These are phyloP conservation scores for Phoma sp. DNA, from an alignment of 2,329 filamentous ascomycete genomes.

Conservation along the genomic window DNA sequence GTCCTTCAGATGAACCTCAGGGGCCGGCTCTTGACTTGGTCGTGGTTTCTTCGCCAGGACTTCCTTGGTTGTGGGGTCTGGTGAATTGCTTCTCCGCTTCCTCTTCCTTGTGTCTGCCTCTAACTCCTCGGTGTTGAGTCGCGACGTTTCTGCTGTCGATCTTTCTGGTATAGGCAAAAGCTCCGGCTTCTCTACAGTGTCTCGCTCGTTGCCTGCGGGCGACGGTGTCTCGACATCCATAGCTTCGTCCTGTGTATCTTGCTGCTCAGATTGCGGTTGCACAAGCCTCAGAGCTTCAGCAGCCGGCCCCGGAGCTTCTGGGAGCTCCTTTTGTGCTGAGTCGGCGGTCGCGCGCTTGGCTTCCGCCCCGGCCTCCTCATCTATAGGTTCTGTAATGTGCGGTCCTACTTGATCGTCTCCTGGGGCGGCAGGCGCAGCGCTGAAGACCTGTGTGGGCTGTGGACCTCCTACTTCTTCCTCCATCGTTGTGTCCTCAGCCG, in stretches of 20 bases:
- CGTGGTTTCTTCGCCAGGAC: conserved; percentile 55
- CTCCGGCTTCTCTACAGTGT: conserved; percentile 43
- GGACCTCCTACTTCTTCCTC: conserved; percentile 27
- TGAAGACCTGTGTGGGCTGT: conserved; percentile 23
- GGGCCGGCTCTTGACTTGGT: conserved; percentile 44
- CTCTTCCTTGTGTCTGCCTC: conserved; percentile 51
- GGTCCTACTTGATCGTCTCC: conserved; percentile 29
- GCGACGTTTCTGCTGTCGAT: conserved; percentile 42
- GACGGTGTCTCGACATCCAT: conserved; percentile 27
- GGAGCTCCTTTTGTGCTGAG: conserved; percentile 18
- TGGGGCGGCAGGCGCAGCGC: conserved; percentile 24
- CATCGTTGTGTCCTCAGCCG: conserved; percentile 26
- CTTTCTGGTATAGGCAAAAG: conserved; percentile 33
- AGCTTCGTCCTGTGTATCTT: conserved; percentile 7
- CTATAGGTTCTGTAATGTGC: conserved; percentile 25
- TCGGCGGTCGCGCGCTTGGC: conserved; percentile 1
- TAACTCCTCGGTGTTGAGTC: conserved; percentile 47
- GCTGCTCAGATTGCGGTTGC: conserved; percentile 10
- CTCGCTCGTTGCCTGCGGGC: conserved; percentile 34
- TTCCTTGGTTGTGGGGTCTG: conserved; percentile 44
- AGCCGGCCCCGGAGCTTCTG: conserved; percentile 32
- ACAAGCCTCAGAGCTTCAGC: conserved; percentile 30
- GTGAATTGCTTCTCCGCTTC: conserved; percentile 52
- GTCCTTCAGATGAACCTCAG: conserved; percentile 40
- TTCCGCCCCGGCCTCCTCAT: conserved; percentile 20